Conservation (phyloP, 306 rosid genomes). For the Acacia crassicarpa region DNA sequence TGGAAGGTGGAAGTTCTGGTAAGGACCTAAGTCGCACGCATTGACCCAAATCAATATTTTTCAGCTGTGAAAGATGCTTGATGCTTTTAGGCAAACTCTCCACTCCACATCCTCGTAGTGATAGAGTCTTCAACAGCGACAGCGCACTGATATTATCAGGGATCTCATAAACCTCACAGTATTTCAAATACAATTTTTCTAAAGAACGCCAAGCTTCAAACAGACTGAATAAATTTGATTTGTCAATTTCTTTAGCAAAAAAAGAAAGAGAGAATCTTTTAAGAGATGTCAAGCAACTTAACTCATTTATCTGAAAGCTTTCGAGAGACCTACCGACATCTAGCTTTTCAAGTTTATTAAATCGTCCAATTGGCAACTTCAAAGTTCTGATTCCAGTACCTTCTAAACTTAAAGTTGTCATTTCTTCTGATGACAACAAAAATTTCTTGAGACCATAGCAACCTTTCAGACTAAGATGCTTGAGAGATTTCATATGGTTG, state of each 20-base stretch:
- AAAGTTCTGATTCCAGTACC: not conserved
- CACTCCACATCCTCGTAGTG: not conserved
- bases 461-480: rapidly evolving
- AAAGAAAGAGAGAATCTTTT: not conserved
- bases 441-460: not conserved
- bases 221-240: not conserved
- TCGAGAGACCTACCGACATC: not conserved
- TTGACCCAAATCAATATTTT: not conserved
- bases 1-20: not conserved
- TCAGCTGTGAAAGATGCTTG: not conserved
- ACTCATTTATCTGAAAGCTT: not conserved
- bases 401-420: not conserved
- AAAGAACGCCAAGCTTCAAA: not conserved
- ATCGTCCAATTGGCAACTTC: not conserved
- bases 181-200: not conserved
- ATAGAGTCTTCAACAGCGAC: not conserved
- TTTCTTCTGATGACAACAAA: not conserved
- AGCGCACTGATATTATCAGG: not conserved
- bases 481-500: not conserved
- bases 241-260: rapidly evolving
- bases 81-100: not conserved
- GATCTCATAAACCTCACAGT: rapidly evolving
- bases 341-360: not conserved
- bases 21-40: not conserved
- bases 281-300: not conserved